phyloP scores from a whole-genome alignment of 1,284 basidiomycete species.

The Fomitopsis schrenkii region DNA sequence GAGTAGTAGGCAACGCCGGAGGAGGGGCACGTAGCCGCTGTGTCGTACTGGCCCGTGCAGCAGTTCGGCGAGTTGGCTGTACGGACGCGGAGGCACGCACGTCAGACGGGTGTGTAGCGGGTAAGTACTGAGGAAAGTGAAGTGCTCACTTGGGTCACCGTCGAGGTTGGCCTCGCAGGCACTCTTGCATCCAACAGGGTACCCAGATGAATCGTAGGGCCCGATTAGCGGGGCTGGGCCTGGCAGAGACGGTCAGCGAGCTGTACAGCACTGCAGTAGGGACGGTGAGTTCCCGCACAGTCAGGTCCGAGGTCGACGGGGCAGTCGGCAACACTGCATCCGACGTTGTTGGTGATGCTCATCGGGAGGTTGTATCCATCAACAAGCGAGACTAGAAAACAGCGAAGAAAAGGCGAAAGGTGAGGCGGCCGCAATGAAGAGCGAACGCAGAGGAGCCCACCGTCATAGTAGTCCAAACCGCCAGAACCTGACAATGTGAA shows the following conservation, averaged over 20 bases:
- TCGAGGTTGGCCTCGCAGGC: slow-evolving; percentile 37
- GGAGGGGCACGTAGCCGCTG: slow-evolving; percentile 38
- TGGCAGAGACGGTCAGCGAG: slow-evolving; percentile 4
- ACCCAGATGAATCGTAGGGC: slow-evolving; percentile 33
- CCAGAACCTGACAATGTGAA: slow-evolving; percentile 33
- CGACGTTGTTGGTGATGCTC: slow-evolving; percentile 35
- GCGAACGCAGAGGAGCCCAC: slow-evolving; percentile 14
- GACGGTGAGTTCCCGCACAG: slow-evolving; percentile 17
- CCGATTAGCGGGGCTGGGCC: slow-evolving; percentile 34
- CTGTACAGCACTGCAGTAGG: neutral
- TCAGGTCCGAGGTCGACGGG: slow-evolving; percentile 38
- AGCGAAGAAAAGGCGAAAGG: too few relatives aligned
- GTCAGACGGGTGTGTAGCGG: neutral
- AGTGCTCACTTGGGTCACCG: slow-evolving; percentile 27
- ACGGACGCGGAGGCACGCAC: neutral
- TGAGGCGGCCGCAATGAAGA: neutral
- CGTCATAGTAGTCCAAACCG: slow-evolving; percentile 37
- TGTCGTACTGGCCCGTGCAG: slow-evolving; percentile 41
- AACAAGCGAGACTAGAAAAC: slow-evolving; percentile 31
- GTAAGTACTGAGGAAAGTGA: neutral
- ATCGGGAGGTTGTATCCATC: slow-evolving; percentile 41
- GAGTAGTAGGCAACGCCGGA: slow-evolving; percentile 39
- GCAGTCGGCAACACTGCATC: slow-evolving; percentile 39
- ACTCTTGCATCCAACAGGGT: slow-evolving; percentile 41
- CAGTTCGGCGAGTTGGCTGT: slow-evolving; percentile 36